Percentiles rank a stretch among this genome's conserved stretches.
Conservation (phyloP, 139 green algal species). For the Trebouxia sp. region DNA sequence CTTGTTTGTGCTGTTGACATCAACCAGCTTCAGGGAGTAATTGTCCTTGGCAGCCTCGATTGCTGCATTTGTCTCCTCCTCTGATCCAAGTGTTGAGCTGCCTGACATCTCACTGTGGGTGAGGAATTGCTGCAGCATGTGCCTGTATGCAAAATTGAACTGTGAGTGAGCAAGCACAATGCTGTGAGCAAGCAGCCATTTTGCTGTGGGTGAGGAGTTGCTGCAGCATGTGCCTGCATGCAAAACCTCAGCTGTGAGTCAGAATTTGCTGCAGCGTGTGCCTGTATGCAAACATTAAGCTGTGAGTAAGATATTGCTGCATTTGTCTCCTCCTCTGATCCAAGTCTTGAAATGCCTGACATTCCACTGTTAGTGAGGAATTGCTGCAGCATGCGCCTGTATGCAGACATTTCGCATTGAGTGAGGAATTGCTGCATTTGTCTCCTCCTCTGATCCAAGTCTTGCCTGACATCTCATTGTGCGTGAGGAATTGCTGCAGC, state of each 20-base stretch:
- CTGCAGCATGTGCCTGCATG: no score
- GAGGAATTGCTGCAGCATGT: background rate
- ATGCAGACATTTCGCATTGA: background rate
- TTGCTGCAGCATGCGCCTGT: background rate
- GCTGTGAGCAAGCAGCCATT: no score
- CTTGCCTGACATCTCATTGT: background rate
- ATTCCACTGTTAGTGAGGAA: no score
- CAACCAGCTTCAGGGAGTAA: constrained; percentile 27
- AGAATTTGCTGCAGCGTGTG: background rate
- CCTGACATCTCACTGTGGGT: background rate
- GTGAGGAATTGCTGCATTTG: background rate
- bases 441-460: background rate
- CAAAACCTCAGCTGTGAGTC: background rate
- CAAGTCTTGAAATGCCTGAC: no score
- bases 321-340: no score
- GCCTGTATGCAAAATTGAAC: no score
- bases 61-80: background rate
- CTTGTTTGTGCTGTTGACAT: constrained; percentile 34
- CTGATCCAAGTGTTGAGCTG: background rate
- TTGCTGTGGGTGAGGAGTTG: no score
- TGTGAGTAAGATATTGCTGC: no score
- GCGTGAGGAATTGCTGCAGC: background rate
- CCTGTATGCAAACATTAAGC: background rate
- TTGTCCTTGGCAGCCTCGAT: background rate
- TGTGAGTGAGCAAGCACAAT: no score